Base-by-base conservation (phyloP, 1,284 basidiomycete genomes). In the Rhodotorula sp. region DNA sequence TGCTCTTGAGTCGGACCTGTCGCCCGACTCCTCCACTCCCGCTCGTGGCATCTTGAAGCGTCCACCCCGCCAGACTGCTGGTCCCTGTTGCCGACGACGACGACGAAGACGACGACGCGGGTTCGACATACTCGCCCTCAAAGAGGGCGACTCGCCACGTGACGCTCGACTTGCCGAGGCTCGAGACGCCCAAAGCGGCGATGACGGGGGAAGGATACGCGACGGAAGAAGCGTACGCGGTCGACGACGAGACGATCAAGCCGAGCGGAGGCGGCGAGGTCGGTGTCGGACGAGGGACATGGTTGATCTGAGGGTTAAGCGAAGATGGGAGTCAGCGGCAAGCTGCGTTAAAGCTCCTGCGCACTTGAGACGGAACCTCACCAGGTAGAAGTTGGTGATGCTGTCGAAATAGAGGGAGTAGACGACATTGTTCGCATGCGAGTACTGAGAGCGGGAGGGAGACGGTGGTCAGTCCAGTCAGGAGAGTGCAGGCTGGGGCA, bases 301-400 rank as follows among this genome's bases (percentile, higher is more conserved):
- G 63, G 43, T 57, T 43, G 23, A 31, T 29, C 61, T 62, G 61
- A n/a, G 26, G 26, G 39, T 43, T 2, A 14, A 8, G 49, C 58
- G 62, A 21, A 18, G 58, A 39, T 26, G 46, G 4, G 16, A 26
- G 20, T 16, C n/a, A 54, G 52, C 21, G 52, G 23, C 39, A 43
- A 43, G 39, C 10, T 12, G 26, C 46, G 39, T 7, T 12, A 8
- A 2, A 43, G 39, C 39, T 43, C 39, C 10, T 43, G 39, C 39
- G 39, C 52, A 16, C 52, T 54, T n/a, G 29, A 15, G 54, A 26
- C 54, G 46, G 21, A 52, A 48, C 18, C n/a, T 26, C 67, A 57
- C 39, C 26, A 77, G 66, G 65, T 64, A 77, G 47, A 71, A 61
- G 61, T 77, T 77, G 14, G 70, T 71, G 64, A 76, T 66, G 7